Conservation (phyloP, 495 filamentous ascomycete species). For the Penicillium tannophilum region DNA sequence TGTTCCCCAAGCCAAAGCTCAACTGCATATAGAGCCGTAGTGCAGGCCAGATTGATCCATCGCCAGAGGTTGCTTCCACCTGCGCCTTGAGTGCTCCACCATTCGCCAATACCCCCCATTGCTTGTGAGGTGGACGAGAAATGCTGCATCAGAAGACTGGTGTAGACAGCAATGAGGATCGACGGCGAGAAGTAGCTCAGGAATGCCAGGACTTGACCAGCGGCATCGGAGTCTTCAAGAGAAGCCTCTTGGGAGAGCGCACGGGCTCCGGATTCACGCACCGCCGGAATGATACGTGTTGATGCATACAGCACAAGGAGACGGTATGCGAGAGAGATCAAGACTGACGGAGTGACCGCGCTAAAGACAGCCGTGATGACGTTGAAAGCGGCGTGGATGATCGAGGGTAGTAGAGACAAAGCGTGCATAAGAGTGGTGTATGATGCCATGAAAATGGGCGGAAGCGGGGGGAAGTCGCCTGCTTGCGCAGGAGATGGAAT, state of each 20-base stretch:
- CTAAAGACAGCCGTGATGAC: conserved; percentile 87
- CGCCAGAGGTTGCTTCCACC: conserved; percentile 84
- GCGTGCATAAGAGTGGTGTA: conserved; percentile 87
- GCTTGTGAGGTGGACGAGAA: conserved; percentile 70
- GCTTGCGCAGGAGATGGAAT: conserved; percentile 54
- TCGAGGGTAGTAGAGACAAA: conserved; percentile 79
- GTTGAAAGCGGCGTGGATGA: conserved; percentile 79
- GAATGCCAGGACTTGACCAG: conserved; percentile 74
- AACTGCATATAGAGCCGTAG: conserved; percentile 85
- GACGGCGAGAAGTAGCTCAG: conserved; percentile 91
- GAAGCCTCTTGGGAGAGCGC: conserved; percentile 80
- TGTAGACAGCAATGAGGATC: conserved; percentile 93
- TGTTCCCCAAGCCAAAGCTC: conserved; percentile 84
- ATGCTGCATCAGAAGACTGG: conserved; percentile 94
- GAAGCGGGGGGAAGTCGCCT: conserved; percentile 89
- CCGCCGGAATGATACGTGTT: conserved; percentile 93
- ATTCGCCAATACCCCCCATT: conserved; percentile 68
- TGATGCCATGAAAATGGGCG: conserved; percentile 98
- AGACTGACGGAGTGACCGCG: conserved; percentile 91
- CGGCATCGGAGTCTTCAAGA: conserved; percentile 81
- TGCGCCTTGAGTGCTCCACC: conserved; percentile 81
- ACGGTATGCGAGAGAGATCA: conserved; percentile 91
- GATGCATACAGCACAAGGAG: conserved; percentile 92
- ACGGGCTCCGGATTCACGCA: conserved; percentile 80
- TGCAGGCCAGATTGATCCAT: conserved; percentile 88